Base-by-base conservation (phyloP, 495 filamentous ascomycete species). In the Aspergillus ellipticus region DNA sequence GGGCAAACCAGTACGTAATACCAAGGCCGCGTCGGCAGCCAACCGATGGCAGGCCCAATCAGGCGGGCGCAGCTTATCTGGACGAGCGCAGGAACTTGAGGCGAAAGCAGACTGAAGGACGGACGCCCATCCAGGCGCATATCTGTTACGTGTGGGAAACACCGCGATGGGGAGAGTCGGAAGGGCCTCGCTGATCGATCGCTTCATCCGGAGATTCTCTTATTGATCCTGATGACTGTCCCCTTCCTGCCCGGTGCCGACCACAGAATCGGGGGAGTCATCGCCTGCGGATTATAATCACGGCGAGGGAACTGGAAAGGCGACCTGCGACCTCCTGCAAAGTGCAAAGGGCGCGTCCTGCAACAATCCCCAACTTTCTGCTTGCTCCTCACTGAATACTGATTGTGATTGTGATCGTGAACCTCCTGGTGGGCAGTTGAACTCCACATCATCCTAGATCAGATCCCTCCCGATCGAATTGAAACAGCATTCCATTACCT, bases 141-240 rank as follows among this genome's bases (percentile, higher is more conserved):
- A 61, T 62, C 63, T 66, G 59, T 68, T 68, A 68, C 66, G 66
- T 66, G 54, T 64, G 58, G 53, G 45, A 66, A 68, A 65, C 51
- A 29, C 17, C 28, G 26, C 24, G 33, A 42, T 55, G 61, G 60
- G 56, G 58, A 61, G 58, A 42, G 26, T 49, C 49, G 58, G 54
- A 57, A 47, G 20, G 24, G 37, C 29, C 46, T 53, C 37, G 53
- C 33, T 60, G 53, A 58, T 63, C 56, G 56, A 59, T 51, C 52
- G 48, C 42, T 39, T 47, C 21, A 29, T 53, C 20, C 49, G 53
- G 43, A 55, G 43, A 55, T 54, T 61, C 54, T 61, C 45, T 61
- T 54, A 61, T 54, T 61, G 59, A 57, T 61, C 59, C 49, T 51
- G 59, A 60, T 63, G 53, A 63, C 54, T 54, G 46, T 46, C 21